Evolutionary conservation across 306 rosid species (phyloP), one percentile per base, ranked within the genome.

Genomic region (Prunus davidiana): DNA sequence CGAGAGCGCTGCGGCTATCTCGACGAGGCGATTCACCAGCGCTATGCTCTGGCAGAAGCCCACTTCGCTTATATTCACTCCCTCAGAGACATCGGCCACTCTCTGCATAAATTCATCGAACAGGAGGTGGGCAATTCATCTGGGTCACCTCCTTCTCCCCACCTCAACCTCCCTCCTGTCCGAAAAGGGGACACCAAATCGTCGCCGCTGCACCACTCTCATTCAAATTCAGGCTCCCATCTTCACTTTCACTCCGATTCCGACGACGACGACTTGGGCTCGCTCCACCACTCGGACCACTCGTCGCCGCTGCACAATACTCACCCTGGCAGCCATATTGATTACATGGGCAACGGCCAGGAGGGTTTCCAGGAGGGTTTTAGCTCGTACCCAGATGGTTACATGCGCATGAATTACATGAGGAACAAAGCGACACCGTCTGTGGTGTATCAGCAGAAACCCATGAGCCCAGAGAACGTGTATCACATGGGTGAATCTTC

Each of bases 1-100:
- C 84, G 96, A 4, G 93, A 92, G 3, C 86, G 99, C 0, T 88
- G 93, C 12, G 56, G 71, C 19, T 89, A 60, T 54, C 88, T 96
- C 0, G 97, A 96, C 70, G 93, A 89, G 67, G 99, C 99, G 41
- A 96, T 92, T 75, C 87, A 84, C 78, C 92, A 84, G 54, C 87
- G 99, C 0, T 88, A 89, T 58, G 79, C 93, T 1, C 87, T 96
- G 1, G 89, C 99, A 0, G 89, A 93, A 0, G 82, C 98, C 56
- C 99, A 96, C 84, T 0, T 88, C 2, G 88, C 91, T 2, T 96
- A 96, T 78, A 82, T 89, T 58, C 88, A 78, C 74, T 92, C 98
- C 13, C 96, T 96, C 13, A 86, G 61, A 13, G 76, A 76, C 5
- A 82, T 92, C 67, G 99, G 97, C 0, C 85, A 73, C 28, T 96